Base-by-base conservation (phyloP, 2,329 filamentous ascomycete species). In the Dactylonectria estremocensis region DNA sequence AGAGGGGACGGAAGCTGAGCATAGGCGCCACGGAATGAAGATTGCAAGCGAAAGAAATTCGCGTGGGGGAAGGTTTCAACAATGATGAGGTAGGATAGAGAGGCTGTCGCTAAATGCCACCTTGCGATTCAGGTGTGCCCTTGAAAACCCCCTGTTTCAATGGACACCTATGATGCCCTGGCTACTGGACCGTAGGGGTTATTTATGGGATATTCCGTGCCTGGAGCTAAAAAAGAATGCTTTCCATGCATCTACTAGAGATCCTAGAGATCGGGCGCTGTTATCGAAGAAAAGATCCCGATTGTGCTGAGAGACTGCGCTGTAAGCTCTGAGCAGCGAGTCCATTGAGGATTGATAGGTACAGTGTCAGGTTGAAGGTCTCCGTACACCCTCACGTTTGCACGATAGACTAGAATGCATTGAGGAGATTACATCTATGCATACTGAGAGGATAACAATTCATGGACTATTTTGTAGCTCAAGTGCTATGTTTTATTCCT, bases 11-110 rank as follows among this genome's bases (percentile, higher is more conserved):
- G n/a, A 20, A 20, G n/a, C 13, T 20, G 16, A 35, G 28, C 5
- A 33, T 24, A 33, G 46, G 59, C 50, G 68, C 60, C 68, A 69
- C 68, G 63, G 71, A 63, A 69, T 60, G 43, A 52, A 49, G 62
- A 52, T 59, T 53, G 11, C 57, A 61, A 67, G 55, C 70, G 24
- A 52, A 16, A 7, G 66, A 64, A 55, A 54, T 61, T 59, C 53
- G 14, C 67, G 70, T 66, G 73, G 71, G 70, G 70, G 66, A 63
- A 63, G 48, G 46, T 64, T 71, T 45, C 67, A 64, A 64, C 69
- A 18, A 11, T 9, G 45, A 3, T 20, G 45, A 46, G 48, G 52
- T 11, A 22, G 9, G 18, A 6, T 43, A 16, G 14, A 28, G 14
- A 43, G 40, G 16, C 37, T 14, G 43, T 43, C 61, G 50, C 64